These are phyloP conservation scores for Nymphaea thermarum DNA, from an alignment of 164 flowering plant genomes.

Conservation along the genomic window DNA sequence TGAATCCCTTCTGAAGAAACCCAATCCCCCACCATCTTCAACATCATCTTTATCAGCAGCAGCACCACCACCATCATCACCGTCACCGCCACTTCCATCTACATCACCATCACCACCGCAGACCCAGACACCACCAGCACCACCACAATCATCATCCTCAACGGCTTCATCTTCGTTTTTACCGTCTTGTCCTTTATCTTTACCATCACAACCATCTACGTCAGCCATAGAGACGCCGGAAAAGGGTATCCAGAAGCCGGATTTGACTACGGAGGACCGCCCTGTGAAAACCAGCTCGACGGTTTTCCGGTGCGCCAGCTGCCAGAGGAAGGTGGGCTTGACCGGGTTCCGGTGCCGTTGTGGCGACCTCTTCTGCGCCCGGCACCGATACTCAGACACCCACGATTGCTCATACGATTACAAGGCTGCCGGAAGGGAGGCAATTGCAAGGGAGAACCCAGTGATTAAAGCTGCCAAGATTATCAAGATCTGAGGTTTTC, in stretches of 20 bases:
- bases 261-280: not conserved
- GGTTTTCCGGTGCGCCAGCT: conserved; percentile 36
- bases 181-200: not conserved
- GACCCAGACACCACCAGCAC: conserved; percentile 1
- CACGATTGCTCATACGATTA: conserved; percentile 57
- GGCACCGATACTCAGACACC: conserved; percentile 51
- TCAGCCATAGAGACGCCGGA: conserved; percentile 5
- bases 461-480: conserved; percentile 66
- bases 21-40: not conserved
- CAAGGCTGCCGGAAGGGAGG: conserved; percentile 52
- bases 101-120: not conserved
- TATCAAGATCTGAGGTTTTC: conserved; percentile 26
- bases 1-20: conserved; percentile 18
- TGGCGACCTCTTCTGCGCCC: conserved; percentile 52
- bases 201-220: conserved; percentile 6
- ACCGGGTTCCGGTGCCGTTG: conserved; percentile 66
- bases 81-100: not conserved
- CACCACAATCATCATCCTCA: conserved; percentile 2
- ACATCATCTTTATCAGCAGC: not conserved
- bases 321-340: conserved; percentile 50
- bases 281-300: not conserved
- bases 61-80: conserved; percentile 6
- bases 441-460: conserved; percentile 57
- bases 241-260: not conserved
- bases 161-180: no score